Conservation (phyloP, 768 basidiomycete genomes). For the Pleurotus platypus region DNA sequence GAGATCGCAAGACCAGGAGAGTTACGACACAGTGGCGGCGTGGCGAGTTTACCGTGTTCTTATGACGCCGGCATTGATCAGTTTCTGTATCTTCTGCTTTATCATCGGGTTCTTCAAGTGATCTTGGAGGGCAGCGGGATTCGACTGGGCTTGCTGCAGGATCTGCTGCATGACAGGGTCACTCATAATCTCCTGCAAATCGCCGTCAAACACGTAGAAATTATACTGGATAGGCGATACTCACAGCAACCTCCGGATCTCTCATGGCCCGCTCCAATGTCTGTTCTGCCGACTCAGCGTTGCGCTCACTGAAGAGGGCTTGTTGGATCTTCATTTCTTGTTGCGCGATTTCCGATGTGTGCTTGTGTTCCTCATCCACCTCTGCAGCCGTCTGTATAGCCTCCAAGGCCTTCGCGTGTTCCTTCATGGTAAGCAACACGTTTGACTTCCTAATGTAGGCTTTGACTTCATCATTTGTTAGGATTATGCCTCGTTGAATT, state of each 20-base stretch:
- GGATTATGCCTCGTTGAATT: neutral
- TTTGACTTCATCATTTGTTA: constrained; percentile 59
- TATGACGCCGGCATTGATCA: constrained; percentile 92
- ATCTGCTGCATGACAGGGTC: constrained; percentile 95
- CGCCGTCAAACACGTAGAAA: constrained; percentile 1
- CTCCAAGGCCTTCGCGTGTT: constrained; percentile 83
- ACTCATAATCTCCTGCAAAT: constrained; percentile 68
- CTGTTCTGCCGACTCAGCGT: constrained; percentile 88
- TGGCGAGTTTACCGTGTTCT: constrained; percentile 58
- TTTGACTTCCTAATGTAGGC: constrained; percentile 92
- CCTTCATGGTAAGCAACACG: constrained; percentile 87
- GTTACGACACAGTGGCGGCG: neutral
- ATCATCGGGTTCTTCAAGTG: constrained; percentile 94
- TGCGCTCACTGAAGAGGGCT: constrained; percentile 75
- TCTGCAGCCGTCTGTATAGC: constrained; percentile 75
- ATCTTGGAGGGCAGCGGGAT: constrained; percentile 87
- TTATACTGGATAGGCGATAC: constrained; percentile 23
- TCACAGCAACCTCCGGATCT: constrained; percentile 91
- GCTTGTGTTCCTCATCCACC: constrained; percentile 77
- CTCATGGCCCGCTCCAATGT: constrained; percentile 92
- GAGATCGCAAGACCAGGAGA: neutral
- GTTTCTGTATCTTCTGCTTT: constrained; percentile 79
- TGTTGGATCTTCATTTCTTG: constrained; percentile 79
- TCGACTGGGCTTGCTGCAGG: constrained; percentile 86
- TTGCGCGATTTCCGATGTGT: constrained; percentile 77